Evolutionary conservation across 2,329 filamentous ascomycete genomes (phyloP), one percentile per base, ranked within the genome.

Genomic region (Arthroderma sp.): DNA sequence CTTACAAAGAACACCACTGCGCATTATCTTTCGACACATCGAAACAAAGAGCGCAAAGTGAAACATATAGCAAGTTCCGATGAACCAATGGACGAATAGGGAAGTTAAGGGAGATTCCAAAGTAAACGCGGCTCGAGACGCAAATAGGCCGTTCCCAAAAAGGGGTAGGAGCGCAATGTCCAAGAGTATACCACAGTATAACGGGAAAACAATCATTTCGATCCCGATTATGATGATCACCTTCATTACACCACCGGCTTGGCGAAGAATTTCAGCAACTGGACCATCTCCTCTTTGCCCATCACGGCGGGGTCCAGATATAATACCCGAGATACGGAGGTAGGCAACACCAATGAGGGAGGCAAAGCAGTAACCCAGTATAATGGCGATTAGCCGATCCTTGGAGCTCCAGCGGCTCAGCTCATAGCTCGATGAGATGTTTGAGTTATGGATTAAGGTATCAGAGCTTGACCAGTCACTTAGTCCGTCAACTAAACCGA

Each of bases 51-150:
- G 80, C 4, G 93, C 93, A 69, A 98, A 98, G 70, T 98, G 93
- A 74, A 98, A 98, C 94, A 98, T 98, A 72, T 98, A 98, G 61
- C 91, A 95, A 2, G 93, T 98, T 53, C 93, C 93, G 58, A 96
- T 86, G 67, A 98, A 98, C 93, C 93, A 98, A 70, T 98, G 93
- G 55, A 97, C 87, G 69, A 98, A 98, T 13, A 94, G 82, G 13
- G 91, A 95, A 0, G 90, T 96, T 63, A 91, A 80, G 0, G 93
- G 93, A 60, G 86, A 89, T 60, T 83, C 79, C 56, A 82, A 76
- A 1, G 88, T 88, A 66, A 95, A 98, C 2, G 83, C 75, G 55
- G 95, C 74, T 21, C 93, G 83, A 6, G 88, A 89, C 61, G 80
- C 79, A 55, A 96, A 72, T 0, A 87, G 91, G 0, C 89, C 85